Conservation (phyloP, 192 early-diverging fungal species). For the Coemansia aciculifera region DNA sequence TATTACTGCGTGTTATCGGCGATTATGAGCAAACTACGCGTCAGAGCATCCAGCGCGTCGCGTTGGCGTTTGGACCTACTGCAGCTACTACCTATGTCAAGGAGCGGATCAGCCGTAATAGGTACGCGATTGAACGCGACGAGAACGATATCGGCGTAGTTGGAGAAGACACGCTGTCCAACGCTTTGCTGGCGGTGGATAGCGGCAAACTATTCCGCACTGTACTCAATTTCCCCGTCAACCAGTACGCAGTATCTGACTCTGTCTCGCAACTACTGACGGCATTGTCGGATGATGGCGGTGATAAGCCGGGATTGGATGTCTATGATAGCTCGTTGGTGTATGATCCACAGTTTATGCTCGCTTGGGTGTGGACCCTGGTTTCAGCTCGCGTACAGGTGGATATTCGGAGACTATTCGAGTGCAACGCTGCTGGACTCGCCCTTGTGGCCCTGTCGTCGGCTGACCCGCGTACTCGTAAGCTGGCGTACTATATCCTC, state of each 20-base stretch:
- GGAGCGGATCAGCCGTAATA: constrained; percentile 28
- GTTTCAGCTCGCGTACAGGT: constrained; percentile 17
- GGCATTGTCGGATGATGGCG: background rate
- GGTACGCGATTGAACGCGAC: constrained; percentile 41
- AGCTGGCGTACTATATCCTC: constrained; percentile 42
- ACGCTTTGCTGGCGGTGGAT: constrained; percentile 33
- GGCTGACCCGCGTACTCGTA: constrained; percentile 24
- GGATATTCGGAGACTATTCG: constrained; percentile 32
- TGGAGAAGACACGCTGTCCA: constrained; percentile 26
- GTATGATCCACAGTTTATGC: constrained; percentile 38
- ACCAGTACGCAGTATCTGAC: background rate
- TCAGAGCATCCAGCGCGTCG: constrained; percentile 47
- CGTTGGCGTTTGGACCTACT: constrained; percentile 37
- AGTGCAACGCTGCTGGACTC: constrained; percentile 34
- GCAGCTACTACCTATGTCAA: constrained; percentile 22
- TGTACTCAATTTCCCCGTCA: constrained; percentile 35
- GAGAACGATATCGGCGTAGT: constrained; percentile 47
- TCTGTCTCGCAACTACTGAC: constrained; percentile 6
- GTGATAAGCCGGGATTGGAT: background rate
- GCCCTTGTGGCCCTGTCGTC: constrained; percentile 45
- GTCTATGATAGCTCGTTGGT: constrained; percentile 5
- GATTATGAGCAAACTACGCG: constrained; percentile 41
- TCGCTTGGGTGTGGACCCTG: constrained; percentile 47
- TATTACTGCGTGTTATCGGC: constrained; percentile 28
- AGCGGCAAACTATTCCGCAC: constrained; percentile 26